Percentiles rank a stretch among this genome's conserved stretches.
Conservation (phyloP, 192 early-diverging fungal genomes). For the Pilaira anomala region DNA sequence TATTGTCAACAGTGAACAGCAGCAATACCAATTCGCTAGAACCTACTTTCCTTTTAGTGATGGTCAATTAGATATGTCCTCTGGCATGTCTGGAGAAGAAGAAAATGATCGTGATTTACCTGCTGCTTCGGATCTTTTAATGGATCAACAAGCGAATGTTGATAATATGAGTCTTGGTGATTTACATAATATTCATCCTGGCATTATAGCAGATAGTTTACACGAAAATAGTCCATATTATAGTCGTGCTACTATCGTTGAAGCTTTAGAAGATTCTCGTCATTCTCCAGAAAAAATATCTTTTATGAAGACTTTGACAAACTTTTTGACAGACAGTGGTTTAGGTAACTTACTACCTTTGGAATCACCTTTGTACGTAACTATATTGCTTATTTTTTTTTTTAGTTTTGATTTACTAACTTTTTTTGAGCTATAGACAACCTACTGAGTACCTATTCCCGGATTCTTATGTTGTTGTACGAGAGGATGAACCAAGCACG, state of each 20-base stretch:
- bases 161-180: constrained; percentile 6
- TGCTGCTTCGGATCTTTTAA: constrained; percentile 18
- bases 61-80: constrained; percentile 6
- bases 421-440: constrained; percentile 36
- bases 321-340: constrained; percentile 69
- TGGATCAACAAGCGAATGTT: background rate
- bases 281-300: constrained; percentile 48
- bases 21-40: background rate
- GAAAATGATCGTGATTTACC: constrained; percentile 3
- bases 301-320: constrained; percentile 73
- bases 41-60: constrained; percentile 17
- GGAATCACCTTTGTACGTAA: constrained; percentile 69
- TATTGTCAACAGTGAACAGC: background rate
- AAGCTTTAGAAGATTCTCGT: constrained; percentile 2
- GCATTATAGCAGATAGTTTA: background rate
- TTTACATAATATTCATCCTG: constrained; percentile 10
- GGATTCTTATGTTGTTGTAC: constrained; percentile 81
- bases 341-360: constrained; percentile 62
- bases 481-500: constrained; percentile 90
- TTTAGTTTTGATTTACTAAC: background rate
- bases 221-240: background rate
- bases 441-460: constrained; percentile 86
- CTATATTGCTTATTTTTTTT: constrained; percentile 5
- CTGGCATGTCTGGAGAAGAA: background rate
- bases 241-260: background rate